Percentiles rank a stretch among this genome's conserved stretches.
Evolutionary conservation across 805 yeast genomes (phyloP).

Genomic region (Zygosaccharomyces gambellarensis): DNA sequence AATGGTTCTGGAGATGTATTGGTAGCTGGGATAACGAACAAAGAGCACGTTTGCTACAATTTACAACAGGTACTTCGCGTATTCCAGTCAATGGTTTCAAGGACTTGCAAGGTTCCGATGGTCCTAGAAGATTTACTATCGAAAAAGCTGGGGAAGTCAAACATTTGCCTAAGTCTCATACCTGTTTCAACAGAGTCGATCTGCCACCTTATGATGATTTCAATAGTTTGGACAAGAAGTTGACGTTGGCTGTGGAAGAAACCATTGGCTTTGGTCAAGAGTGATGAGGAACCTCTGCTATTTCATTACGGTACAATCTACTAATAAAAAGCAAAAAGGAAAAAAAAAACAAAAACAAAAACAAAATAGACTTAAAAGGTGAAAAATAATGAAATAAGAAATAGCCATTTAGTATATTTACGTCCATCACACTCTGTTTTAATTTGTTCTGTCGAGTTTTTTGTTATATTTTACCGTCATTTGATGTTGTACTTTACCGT

Average conservation of each 20-base stretch:
- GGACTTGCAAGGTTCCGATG: conserved; percentile 97
- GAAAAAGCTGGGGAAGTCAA: conserved; percentile 95
- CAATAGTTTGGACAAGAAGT: conserved; percentile 80
- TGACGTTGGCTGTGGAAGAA: conserved; percentile 95
- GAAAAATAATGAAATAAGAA: neutral
- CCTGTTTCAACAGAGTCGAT: conserved; percentile 98
- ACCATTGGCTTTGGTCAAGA: conserved; percentile 99
- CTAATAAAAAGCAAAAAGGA: neutral
- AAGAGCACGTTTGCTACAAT: conserved; percentile 89
- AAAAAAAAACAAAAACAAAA: neutral
- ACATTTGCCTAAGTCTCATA: conserved; percentile 94
- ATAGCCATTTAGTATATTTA: neutral
- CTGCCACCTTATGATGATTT: conserved; percentile 87
- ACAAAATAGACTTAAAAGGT: too few relatives aligned
- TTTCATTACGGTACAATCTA: neutral
- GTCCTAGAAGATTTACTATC: conserved; percentile 97
- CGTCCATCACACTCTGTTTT: neutral
- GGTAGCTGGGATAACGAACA: conserved; percentile 95
- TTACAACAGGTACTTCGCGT: conserved; percentile 98
- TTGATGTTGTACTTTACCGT: neutral
- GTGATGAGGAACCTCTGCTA: conserved; percentile 31
- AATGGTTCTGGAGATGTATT: conserved; percentile 98
- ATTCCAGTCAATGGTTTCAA: conserved; percentile 99
- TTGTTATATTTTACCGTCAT: neutral
- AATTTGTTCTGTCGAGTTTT: neutral